Base-by-base conservation (phyloP, 805 yeast species). In the Metschnikowia drakensbergensis region DNA sequence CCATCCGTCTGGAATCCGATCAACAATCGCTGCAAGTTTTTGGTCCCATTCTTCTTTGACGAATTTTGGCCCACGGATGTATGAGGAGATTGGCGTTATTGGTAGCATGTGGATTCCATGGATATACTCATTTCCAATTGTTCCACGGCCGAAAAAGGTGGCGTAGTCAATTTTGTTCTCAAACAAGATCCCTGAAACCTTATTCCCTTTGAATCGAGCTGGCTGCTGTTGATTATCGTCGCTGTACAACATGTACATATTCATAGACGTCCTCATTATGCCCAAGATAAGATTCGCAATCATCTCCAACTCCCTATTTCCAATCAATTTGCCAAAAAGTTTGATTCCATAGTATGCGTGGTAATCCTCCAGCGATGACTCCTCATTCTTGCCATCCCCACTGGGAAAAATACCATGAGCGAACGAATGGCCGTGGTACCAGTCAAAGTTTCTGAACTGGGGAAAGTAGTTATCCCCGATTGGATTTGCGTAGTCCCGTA, bases 21-120 rank as follows among this genome's bases (percentile, higher is more conserved):
- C 74, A 10, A 79, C 73, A 28, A 81, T 74, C 0, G 59, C 48
- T 5, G 63, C 60, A 35, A 84, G 65, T 50, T 74, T 76, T 47
- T 72, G 72, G 10, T 75, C 70, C 88, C 88, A 84, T 64, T 84
- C 90, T 59, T 84, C 80, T 54, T 66, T 58, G 3, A 79, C 85
- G 66, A 82, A 85, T 3, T 61, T 62, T 4, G 77, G 73, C 1
- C 69, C 63, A 58, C 90, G 70, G 13, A 84, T 72, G 56, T 75
- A 82, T 0, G 86, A 79, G 4, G 88, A 82, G 6, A 82, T 68
- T 2, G 89, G 83, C 0, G 88, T 83, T 11, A 84, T 74, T 17
- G 92, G 94, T 31, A 86, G 69, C 75, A 86, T 86, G 61, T 86
- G 91, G 42, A 85, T 86, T 65, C 88, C 88, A 58, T 86, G 91